Evolutionary conservation across 1,284 basidiomycete species (phyloP).

Genomic region (Leccinum ponderosum): DNA sequence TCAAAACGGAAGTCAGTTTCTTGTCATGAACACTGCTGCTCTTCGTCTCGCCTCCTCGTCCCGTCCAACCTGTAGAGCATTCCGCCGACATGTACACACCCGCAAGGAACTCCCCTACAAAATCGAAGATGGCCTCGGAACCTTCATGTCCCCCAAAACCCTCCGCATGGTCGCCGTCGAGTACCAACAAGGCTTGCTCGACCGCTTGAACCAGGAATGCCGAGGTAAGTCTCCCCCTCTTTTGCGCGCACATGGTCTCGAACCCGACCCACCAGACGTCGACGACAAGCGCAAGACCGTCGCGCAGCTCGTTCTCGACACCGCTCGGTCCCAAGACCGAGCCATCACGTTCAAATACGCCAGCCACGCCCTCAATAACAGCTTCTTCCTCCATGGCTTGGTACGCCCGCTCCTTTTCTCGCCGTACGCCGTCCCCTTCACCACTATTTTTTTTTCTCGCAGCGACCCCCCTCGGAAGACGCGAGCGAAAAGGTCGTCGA

Average conservation of each 20-base stretch:
- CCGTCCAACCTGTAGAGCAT: conserved; percentile 9
- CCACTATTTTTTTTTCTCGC: not conserved
- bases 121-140: conserved; percentile 67
- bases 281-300: conserved; percentile 61
- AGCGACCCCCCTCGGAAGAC: conserved; percentile 47
- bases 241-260: conserved; percentile 3
- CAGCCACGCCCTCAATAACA: conserved; percentile 91
- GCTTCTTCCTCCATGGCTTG: conserved; percentile 88
- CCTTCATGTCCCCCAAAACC: conserved; percentile 70
- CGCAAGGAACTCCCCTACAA: conserved; percentile 61
- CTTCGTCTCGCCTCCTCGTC: conserved; percentile 28
- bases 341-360: conserved; percentile 90
- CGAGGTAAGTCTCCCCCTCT: conserved; percentile 50
- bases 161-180: conserved; percentile 72
- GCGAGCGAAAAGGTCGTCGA: conserved; percentile 6
- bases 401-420: conserved; percentile 47
- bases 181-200: conserved; percentile 79
- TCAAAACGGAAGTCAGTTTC: conserved; percentile 18
- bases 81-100: conserved; percentile 51
- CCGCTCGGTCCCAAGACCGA: conserved; percentile 61
- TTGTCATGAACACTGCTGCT: conserved; percentile 28
- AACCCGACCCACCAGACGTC: conserved; percentile 45
- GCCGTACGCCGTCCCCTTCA: too few species aligned
- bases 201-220: conserved; percentile 73
- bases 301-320: conserved; percentile 74